Conservation (phyloP, 257 asterid species). For the Linaria vulgaris region DNA sequence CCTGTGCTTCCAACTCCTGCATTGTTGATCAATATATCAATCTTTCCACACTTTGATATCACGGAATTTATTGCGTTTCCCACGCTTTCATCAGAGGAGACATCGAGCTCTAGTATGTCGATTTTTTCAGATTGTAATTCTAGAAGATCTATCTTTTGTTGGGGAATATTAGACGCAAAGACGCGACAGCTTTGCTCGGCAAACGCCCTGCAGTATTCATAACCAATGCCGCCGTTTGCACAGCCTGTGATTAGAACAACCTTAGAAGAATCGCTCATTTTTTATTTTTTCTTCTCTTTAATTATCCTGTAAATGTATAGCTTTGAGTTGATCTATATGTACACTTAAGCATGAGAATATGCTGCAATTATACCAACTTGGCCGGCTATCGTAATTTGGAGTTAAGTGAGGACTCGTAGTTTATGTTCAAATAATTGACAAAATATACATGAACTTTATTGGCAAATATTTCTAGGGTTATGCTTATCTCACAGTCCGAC, state of each 20-base stretch:
- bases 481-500: too few relatives aligned
- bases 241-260: constrained; percentile 77
- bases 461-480: too few relatives aligned
- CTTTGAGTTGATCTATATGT: background rate
- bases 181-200: constrained; percentile 60
- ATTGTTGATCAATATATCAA: constrained; percentile 65
- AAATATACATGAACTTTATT: too few relatives aligned
- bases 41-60: constrained; percentile 45
- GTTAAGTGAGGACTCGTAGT: too few relatives aligned
- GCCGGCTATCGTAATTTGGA: constrained; percentile 23
- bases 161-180: constrained; percentile 51
- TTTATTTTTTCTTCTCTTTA: background rate
- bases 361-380: constrained; percentile 17
- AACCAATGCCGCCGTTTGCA: constrained; percentile 81
- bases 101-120: constrained; percentile 61
- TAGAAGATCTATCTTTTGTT: constrained; percentile 39
- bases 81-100: constrained; percentile 58
- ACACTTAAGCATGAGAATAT: constrained; percentile 23
- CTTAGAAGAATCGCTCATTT: constrained; percentile 36
- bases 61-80: constrained; percentile 36
- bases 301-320: constrained; percentile 5
- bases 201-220: constrained; percentile 77
- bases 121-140: constrained; percentile 46
- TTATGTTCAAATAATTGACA: too few relatives aligned
- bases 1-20: constrained; percentile 76